phyloP scores from a whole-genome alignment of 306 rosid species.

The Adenanthera pavonina region DNA sequence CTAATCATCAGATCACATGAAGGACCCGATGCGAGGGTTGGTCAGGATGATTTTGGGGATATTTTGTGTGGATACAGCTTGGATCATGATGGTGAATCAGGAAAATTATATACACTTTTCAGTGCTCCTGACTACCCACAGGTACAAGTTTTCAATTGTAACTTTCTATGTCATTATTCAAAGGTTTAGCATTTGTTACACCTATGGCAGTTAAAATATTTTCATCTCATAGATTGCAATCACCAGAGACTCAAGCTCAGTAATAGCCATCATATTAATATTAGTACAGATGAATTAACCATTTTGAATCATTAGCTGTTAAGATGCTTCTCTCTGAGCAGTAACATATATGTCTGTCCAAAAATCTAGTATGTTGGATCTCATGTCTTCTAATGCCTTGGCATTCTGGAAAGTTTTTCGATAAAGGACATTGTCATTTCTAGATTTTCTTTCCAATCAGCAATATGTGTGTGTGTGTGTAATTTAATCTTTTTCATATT shows the following conservation, averaged over 20 bases:
- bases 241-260: slow-evolving; percentile 28
- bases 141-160: slow-evolving; percentile 56
- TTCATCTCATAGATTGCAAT: slow-evolving; percentile 34
- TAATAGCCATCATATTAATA: neutral
- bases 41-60: slow-evolving; percentile 72
- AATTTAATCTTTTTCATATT: no score
- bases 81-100: slow-evolving; percentile 82
- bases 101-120: slow-evolving; percentile 82
- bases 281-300: slow-evolving; percentile 21
- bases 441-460: neutral
- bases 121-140: slow-evolving; percentile 89
- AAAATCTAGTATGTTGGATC: slow-evolving; percentile 23
- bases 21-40: slow-evolving; percentile 87
- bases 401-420: slow-evolving; percentile 8
- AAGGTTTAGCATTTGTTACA: slow-evolving; percentile 26
- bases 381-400: slow-evolving; percentile 21
- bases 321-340: slow-evolving; percentile 8
- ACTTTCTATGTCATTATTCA: slow-evolving; percentile 24
- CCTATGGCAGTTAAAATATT: slow-evolving; percentile 18
- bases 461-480: no score
- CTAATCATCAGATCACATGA: slow-evolving; percentile 94
- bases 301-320: slow-evolving; percentile 10
- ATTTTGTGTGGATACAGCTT: slow-evolving; percentile 77
- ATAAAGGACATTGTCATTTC: neutral
- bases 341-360: slow-evolving; percentile 17